Conservation (phyloP, 2,329 filamentous ascomycete genomes). For the Alternaria metachromatica region DNA sequence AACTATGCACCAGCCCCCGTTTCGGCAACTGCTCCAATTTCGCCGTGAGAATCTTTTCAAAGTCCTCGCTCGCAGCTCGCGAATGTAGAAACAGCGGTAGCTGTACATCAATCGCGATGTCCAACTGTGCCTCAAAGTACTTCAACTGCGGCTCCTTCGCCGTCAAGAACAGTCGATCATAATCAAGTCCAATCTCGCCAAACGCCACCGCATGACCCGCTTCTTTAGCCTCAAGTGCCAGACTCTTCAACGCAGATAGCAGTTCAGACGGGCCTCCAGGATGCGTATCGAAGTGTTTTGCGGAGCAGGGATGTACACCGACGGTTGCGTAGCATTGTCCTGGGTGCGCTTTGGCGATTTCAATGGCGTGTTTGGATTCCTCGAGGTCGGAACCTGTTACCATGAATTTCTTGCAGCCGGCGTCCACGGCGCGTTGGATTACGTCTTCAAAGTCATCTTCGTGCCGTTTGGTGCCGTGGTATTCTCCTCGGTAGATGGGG, state of each 20-base stretch:
- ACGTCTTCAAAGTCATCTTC: conserved; percentile 77
- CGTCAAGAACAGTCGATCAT: conserved; percentile 86
- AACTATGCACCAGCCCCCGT: conserved; percentile 89
- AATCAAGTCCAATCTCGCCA: conserved; percentile 95
- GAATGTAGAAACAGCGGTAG: conserved; percentile 93
- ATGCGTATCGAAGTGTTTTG: conserved; percentile 74
- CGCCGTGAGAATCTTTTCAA: conserved; percentile 68
- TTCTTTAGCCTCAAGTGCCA: conserved; percentile 67
- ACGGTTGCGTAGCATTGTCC: conserved; percentile 87
- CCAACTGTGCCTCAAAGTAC: conserved; percentile 83
- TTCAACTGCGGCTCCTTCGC: conserved; percentile 79
- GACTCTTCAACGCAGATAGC: conserved; percentile 65
- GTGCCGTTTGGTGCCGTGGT: conserved; percentile 80
- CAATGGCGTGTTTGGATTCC: conserved; percentile 76
- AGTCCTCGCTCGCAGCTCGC: conserved; percentile 84
- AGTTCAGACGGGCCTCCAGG: conserved; percentile 63
- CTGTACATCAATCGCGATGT: conserved; percentile 76
- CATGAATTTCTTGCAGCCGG: conserved; percentile 88
- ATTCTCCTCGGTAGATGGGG: conserved; percentile 83
- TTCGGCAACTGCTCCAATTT: conserved; percentile 71
- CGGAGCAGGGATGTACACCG: conserved; percentile 91
- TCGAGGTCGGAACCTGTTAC: conserved; percentile 87
- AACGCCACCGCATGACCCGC: conserved; percentile 75
- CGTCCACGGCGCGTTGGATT: conserved; percentile 75
- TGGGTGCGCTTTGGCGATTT: conserved; percentile 75